A percentile compares a stretch with the other conserved stretches of the same genome.
phyloP scores from a whole-genome alignment of 225 moss, liverwort and hornwort genomes.

The Straminergon stramineum region DNA sequence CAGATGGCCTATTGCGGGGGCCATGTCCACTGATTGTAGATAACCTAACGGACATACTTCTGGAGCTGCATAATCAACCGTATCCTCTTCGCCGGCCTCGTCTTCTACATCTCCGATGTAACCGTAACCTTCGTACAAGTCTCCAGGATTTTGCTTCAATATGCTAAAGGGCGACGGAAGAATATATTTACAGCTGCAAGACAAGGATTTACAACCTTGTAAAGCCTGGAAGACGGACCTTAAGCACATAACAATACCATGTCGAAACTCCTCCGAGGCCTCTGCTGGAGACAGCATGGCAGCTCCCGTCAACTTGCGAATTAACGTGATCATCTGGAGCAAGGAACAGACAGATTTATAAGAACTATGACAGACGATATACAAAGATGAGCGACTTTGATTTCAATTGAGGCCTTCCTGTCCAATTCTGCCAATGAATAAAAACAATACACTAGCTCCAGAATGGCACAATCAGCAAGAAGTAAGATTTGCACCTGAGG shows the following conservation, averaged over 20 bases:
- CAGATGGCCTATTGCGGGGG: slow-evolving; percentile 72
- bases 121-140: slow-evolving; percentile 20
- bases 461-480: neutral
- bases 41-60: slow-evolving; percentile 60
- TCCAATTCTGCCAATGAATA: neutral
- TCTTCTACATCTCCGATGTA: neutral
- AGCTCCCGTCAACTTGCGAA: slow-evolving; percentile 70
- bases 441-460: neutral
- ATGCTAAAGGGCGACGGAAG: slow-evolving; percentile 49
- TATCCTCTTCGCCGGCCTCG: neutral
- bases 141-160: slow-evolving; percentile 34
- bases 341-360: neutral
- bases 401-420: neutral
- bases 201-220: slow-evolving; percentile 25
- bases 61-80: slow-evolving; percentile 9
- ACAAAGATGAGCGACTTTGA: neutral
- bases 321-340: slow-evolving; percentile 49
- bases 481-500: slow-evolving; percentile 45
- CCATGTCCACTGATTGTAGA: slow-evolving; percentile 64
- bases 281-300: slow-evolving; percentile 66
- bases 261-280: slow-evolving; percentile 92
- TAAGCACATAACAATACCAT: slow-evolving; percentile 61
- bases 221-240: slow-evolving; percentile 47
- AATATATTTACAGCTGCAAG: slow-evolving; percentile 48
- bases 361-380: neutral